These are phyloP conservation scores for Taphrina deformans DNA, from an alignment of 1,139 yeast genomes.

Conservation along the genomic window DNA sequence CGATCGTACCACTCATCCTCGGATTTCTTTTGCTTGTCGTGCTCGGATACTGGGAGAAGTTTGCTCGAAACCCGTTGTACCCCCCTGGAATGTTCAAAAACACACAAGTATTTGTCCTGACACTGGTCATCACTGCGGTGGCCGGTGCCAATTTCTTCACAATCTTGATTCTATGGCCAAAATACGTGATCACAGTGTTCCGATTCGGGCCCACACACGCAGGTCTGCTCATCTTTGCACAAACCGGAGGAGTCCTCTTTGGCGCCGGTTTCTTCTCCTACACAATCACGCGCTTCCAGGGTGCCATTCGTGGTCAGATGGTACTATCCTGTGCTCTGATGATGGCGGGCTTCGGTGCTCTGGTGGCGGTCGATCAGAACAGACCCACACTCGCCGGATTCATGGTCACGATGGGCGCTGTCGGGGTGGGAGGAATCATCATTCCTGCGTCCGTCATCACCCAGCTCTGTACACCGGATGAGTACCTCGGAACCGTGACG, in stretches of 20 bases:
- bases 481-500: slow-evolving; percentile 28
- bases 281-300: slow-evolving; percentile 30
- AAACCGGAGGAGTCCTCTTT: slow-evolving; percentile 21
- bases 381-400: slow-evolving; percentile 27
- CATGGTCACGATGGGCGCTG: slow-evolving; percentile 21
- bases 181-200: slow-evolving; percentile 12
- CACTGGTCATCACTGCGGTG: slow-evolving; percentile 30
- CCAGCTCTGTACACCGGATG: slow-evolving; percentile 29
- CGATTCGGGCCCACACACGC: slow-evolving; percentile 18
- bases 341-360: slow-evolving; percentile 26
- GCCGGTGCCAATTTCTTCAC: slow-evolving; percentile 34
- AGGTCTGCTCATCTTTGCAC: slow-evolving; percentile 27
- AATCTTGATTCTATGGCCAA: slow-evolving; percentile 28
- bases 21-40: slow-evolving; percentile 18
- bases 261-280: slow-evolving; percentile 33
- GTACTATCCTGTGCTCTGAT: slow-evolving; percentile 17
- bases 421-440: slow-evolving; percentile 29
- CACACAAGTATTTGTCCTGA: slow-evolving; percentile 27
- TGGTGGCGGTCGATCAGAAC: slow-evolving; percentile 1
- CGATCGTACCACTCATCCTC: slow-evolving; percentile 24
- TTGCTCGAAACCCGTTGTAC: slow-evolving; percentile 21
- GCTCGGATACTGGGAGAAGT: slow-evolving; percentile 21
- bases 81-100: slow-evolving; percentile 33
- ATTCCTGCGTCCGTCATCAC: slow-evolving; percentile 32
- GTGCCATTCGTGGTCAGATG: slow-evolving; percentile 28